Percentiles rank a stretch among this genome's conserved stretches.
phyloP scores from a whole-genome alignment of 495 filamentous ascomycete species.

The Penicillium paradoxum region DNA sequence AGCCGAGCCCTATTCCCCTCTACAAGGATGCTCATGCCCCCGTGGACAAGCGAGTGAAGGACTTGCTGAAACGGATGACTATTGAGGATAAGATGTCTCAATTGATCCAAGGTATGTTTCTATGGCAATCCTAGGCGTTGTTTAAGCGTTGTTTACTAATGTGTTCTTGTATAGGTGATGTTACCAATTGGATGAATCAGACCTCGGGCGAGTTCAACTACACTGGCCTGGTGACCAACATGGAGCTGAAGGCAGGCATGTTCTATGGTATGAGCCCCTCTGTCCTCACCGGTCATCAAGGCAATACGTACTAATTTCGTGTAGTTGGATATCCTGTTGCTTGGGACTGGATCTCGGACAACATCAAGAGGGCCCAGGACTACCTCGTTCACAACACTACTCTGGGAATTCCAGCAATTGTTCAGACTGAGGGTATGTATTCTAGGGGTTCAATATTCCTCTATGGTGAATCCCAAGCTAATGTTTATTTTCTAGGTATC shows the following conservation, averaged over 20 bases:
- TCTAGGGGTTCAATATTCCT: neutral
- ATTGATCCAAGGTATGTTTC: constrained; percentile 51
- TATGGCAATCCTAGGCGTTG: neutral
- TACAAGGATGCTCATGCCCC: constrained; percentile 61
- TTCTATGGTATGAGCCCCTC: constrained; percentile 48
- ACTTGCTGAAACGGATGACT: constrained; percentile 64
- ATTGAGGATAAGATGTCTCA: constrained; percentile 65
- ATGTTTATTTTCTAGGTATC: constrained; percentile 35
- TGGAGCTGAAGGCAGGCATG: constrained; percentile 55
- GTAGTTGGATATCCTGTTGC: constrained; percentile 58
- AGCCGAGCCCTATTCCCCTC: constrained; percentile 17
- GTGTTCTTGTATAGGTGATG: constrained; percentile 41
- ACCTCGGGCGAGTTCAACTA: constrained; percentile 56
- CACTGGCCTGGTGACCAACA: constrained; percentile 59
- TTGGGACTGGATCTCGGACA: constrained; percentile 57
- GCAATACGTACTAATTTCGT: neutral
- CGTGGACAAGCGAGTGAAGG: constrained; percentile 57
- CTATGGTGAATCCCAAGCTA: neutral
- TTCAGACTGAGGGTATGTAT: constrained; percentile 56
- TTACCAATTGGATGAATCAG: constrained; percentile 65
- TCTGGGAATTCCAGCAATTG: constrained; percentile 63
- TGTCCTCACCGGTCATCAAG: neutral
- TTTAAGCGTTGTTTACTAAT: neutral
- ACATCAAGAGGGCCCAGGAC: constrained; percentile 57
- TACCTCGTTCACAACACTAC: constrained; percentile 59